Evolutionary conservation across 495 filamentous ascomycete genomes (phyloP), one percentile per base, ranked within the genome.

Genomic region (Talaromyces adpressus): DNA sequence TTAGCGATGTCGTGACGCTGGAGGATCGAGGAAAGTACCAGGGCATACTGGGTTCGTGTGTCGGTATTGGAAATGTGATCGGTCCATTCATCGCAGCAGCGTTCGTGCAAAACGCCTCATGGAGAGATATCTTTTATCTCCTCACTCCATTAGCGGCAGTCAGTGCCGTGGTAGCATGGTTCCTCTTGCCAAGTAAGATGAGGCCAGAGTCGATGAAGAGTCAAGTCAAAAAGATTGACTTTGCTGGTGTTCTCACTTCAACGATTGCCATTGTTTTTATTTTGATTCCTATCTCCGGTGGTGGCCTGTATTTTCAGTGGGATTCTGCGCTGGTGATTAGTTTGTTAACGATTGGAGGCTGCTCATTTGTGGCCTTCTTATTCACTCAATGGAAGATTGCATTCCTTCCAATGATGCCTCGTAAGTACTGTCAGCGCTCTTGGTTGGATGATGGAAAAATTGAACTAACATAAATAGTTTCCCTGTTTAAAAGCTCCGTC

Each of bases 251-350:
- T 6, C 47, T 82, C 7, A 72, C 79, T 1, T 82, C 79, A 6
- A 81, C 79, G 0, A 75, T 80, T 34, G 82, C 77, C 1, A 78
- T 87, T 32, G 78, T 87, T 23, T 80, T 86, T 58, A 56, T 86
- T 20, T 72, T 88, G 52, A 85, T 88, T 63, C 85, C 86, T 16
- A 81, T 88, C 30, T 87, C 84, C 12, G 86, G 84, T 4, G 85
- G 83, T 25, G 85, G 86, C 0, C 81, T 80, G 4, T 84, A 82
- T 61, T 88, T 86, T 63, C 68, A 76, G 5, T 89, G 85, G 85
- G 67, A 81, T 57, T 86, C 84, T 2, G 73, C 84, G 0, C 77
- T 87, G 74, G 80, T 87, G 3, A 87, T 89, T 34, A 79, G 79
- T 52, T 86, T 88, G 82, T 76, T 89, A 32, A 69, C 72, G 1